Evolutionary conservation across 352 stramenopile genomes (phyloP), one percentile per base, ranked within the genome.

Genomic region (Globisporangium abappressorium): DNA sequence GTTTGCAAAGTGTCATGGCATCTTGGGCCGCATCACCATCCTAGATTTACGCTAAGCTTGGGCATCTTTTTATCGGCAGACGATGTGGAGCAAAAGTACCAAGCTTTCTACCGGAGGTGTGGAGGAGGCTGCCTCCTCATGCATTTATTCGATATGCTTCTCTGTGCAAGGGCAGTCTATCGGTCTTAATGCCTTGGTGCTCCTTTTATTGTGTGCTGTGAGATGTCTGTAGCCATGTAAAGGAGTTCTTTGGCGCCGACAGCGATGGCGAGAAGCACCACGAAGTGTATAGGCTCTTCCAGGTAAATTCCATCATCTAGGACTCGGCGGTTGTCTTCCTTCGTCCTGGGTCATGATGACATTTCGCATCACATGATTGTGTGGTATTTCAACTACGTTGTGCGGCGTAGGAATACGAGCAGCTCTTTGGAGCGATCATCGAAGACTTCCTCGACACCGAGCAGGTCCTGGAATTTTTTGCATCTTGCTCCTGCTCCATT

Each of bases 391-490:
- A 5, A 33, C 4, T 43, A 18, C 14, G 36, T 14, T 43, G 36
- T 43, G 36, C 3, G 36, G 12, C 36, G 34, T 56, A 89, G 79
- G 66, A 74, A 33, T 91, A 88, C 58, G 80, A 91, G 33, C 33
- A 70, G 57, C 65, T 89, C 20, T 86, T 89, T 62, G 81, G 86
- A 66, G 43, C 67, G 15, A 71, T 72, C 2, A 38, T 91, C 51
- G 57, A 70, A 14, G 56, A 43, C 4, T 91, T 91, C 68, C 74
- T 91, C 2, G 67, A 69, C 1, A 28, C 68, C 30, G 80, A 91
- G 64, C 43, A 80, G 56, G 76, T 82, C 57, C 62, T 46, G 11
- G 4, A 36, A 15, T 5, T 43, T 18, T 22, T 18, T 15, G 20
- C 3, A 18, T 26, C 26, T 34, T 61, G 36, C 43, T 15, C 36